These are phyloP conservation scores for Coniochaeta hoffmannii DNA, from an alignment of 2,329 filamentous ascomycete species.

Conservation along the genomic window DNA sequence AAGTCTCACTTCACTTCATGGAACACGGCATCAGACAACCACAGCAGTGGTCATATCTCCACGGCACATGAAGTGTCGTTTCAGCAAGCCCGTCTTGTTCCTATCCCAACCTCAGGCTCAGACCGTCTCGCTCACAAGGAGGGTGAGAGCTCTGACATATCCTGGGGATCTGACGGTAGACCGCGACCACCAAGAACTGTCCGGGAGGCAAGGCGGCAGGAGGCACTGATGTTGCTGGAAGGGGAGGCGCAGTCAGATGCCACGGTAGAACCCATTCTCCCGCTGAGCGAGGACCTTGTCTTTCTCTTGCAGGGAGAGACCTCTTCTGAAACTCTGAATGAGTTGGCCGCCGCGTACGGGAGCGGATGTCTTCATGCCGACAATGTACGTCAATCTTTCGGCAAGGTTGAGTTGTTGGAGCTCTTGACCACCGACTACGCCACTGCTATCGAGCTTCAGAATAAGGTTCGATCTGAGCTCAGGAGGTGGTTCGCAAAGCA, in stretches of 20 bases:
- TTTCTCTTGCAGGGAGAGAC: neutral
- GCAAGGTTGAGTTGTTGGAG: neutral
- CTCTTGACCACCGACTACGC: neutral
- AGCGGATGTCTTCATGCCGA: neutral
- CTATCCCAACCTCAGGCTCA: neutral
- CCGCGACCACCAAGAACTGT: neutral
- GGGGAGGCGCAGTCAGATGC: neutral
- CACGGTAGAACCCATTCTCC: neutral
- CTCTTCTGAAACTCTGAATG: neutral
- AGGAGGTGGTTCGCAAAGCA: neutral
- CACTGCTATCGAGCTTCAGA: neutral
- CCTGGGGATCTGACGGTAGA: neutral
- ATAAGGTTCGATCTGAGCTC: neutral
- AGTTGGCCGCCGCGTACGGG: neutral
- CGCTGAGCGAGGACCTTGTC: neutral
- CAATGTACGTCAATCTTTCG: too few relatives aligned
- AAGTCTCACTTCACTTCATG: too few relatives aligned
- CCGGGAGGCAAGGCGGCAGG: neutral
- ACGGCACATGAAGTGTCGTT: neutral
- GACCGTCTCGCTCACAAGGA: neutral
- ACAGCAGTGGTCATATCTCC: neutral
- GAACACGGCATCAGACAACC: neutral
- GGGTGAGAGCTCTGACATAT: neutral
- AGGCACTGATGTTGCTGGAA: neutral
- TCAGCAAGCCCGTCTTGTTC: neutral